phyloP scores from a whole-genome alignment of 768 basidiomycete species.

The Russula foetens region DNA sequence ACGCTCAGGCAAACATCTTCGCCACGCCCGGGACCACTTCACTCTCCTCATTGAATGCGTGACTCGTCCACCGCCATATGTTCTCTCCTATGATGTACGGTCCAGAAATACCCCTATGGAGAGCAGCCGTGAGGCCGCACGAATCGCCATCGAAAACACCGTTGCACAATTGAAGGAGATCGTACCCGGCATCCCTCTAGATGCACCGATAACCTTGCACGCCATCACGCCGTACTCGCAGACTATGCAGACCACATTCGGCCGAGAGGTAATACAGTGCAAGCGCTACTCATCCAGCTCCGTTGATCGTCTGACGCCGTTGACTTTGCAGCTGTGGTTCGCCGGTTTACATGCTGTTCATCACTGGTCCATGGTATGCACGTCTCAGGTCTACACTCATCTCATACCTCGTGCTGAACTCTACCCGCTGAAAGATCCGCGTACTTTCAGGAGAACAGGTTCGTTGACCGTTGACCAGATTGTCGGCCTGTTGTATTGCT shows the following conservation, averaged over 20 bases:
- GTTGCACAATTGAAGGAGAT: slow-evolving; percentile 49
- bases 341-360: slow-evolving; percentile 80
- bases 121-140: slow-evolving; percentile 50
- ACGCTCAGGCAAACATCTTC: slow-evolving; percentile 67
- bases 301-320: not conserved
- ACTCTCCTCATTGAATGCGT: slow-evolving; percentile 53
- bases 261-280: slow-evolving; percentile 52
- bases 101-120: slow-evolving; percentile 82
- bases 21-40: slow-evolving; percentile 83
- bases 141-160: slow-evolving; percentile 44
- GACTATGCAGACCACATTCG: slow-evolving; percentile 70
- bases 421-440: slow-evolving; percentile 46
- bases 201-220: slow-evolving; percentile 59
- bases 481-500: not conserved
- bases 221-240: slow-evolving; percentile 77
- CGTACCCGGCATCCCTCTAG: slow-evolving; percentile 40
- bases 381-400: not conserved
- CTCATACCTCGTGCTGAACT: slow-evolving; percentile 6
- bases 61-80: slow-evolving; percentile 36
- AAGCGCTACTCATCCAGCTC: too few species aligned
- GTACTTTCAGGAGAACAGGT: slow-evolving; percentile 81
- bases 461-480: slow-evolving; percentile 25
- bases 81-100: slow-evolving; percentile 70
- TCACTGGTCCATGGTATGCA: slow-evolving; percentile 81
- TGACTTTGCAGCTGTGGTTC: slow-evolving; percentile 63